phyloP scores from a whole-genome alignment of 768 basidiomycete species.

The Termitomyces sp. region DNA sequence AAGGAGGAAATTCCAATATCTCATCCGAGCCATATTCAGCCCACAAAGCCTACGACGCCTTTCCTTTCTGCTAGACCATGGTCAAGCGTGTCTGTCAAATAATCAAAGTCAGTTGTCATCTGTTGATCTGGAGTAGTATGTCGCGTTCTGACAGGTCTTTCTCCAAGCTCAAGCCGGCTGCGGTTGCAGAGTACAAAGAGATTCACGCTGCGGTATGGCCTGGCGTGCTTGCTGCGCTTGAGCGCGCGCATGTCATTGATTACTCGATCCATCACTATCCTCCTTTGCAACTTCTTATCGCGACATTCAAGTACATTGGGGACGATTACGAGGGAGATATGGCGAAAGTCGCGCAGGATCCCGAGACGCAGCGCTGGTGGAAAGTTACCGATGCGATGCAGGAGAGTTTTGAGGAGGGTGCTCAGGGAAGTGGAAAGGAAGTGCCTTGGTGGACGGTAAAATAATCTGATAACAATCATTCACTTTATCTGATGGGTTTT shows the following conservation, averaged over 20 bases:
- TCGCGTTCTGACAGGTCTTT: conserved; percentile 10
- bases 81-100: conserved; percentile 69
- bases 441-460: conserved; percentile 71
- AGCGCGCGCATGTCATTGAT: conserved; percentile 63
- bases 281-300: conserved; percentile 64
- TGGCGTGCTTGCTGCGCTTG: conserved; percentile 60
- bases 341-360: conserved; percentile 58
- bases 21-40: background rate
- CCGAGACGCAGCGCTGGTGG: conserved; percentile 80
- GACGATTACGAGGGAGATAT: conserved; percentile 66
- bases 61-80: conserved; percentile 17
- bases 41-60: background rate
- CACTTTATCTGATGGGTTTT: background rate
- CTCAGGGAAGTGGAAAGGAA: conserved; percentile 64
- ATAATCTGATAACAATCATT: conserved; percentile 14
- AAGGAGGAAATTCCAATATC: background rate
- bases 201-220: conserved; percentile 70
- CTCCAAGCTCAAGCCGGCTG: conserved; percentile 52
- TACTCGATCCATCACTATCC: conserved; percentile 76
- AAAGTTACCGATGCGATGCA: conserved; percentile 75
- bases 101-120: conserved; percentile 50
- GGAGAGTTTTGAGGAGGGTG: conserved; percentile 68
- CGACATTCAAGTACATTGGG: conserved; percentile 77
- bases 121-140: background rate
- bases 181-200: conserved; percentile 50